Conservation (phyloP, 805 yeast genomes). For the Metschnikowia sp. region DNA sequence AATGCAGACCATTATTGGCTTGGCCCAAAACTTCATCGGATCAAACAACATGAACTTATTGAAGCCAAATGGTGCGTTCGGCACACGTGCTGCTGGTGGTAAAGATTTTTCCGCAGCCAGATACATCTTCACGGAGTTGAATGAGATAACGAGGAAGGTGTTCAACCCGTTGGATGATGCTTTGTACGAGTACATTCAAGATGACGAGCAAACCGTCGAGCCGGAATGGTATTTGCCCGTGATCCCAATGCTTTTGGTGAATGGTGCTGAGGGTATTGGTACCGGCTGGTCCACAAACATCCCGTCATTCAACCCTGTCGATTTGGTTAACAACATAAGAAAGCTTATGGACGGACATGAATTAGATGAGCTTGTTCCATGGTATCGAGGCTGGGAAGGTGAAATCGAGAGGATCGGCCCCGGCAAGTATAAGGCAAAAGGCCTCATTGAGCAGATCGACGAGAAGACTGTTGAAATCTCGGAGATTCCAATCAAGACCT, state of each 20-base stretch:
- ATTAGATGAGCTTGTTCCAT: constrained; percentile 73
- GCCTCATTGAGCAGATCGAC: constrained; percentile 77
- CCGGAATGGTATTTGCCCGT: constrained; percentile 95
- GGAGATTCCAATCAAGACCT: constrained; percentile 86
- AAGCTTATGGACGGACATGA: constrained; percentile 72
- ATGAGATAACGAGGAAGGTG: constrained; percentile 67
- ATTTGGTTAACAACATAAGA: constrained; percentile 71
- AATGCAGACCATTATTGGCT: constrained; percentile 83
- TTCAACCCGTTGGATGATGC: constrained; percentile 81
- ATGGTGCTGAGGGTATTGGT: constrained; percentile 97
- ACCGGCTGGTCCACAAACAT: constrained; percentile 97
- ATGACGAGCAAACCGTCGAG: constrained; percentile 90
- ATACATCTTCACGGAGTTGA: constrained; percentile 86
- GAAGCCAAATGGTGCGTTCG: constrained; percentile 92
- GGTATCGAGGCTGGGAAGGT: constrained; percentile 97
- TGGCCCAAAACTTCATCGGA: constrained; percentile 95
- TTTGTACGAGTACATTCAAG: constrained; percentile 74
- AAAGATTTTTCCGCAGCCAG: constrained; percentile 98
- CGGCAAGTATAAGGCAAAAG: constrained; percentile 75
- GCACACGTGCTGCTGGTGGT: constrained; percentile 95
- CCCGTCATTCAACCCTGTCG: constrained; percentile 86
- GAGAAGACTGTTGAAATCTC: constrained; percentile 81
- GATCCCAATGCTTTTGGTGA: constrained; percentile 91
- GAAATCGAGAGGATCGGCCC: constrained; percentile 56
- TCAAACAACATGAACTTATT: constrained; percentile 82